Evolutionary conservation across 1,284 basidiomycete species (phyloP).

Genomic region (Puccinia novopanici): DNA sequence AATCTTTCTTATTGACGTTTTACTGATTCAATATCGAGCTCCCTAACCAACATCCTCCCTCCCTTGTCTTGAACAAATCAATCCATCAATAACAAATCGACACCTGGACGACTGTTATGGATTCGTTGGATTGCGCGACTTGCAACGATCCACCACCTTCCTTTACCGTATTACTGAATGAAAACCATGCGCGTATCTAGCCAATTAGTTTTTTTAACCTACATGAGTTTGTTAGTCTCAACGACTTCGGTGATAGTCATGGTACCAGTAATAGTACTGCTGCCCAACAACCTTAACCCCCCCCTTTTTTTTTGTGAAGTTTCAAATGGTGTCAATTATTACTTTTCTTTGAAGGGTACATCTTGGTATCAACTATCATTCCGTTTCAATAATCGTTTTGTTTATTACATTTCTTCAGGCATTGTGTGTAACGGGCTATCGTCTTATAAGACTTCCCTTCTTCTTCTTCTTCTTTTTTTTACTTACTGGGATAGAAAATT

Average conservation of each 20-base stretch:
- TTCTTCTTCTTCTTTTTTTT: background rate
- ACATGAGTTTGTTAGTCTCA: slow-evolving; percentile 28
- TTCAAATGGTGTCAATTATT: no score
- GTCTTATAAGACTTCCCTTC: no score
- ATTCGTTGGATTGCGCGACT: background rate
- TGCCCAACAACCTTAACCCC: background rate
- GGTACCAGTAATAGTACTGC: background rate
- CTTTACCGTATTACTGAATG: background rate
- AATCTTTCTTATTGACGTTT: no score
- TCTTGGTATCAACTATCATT: background rate
- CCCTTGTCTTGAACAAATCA: no score
- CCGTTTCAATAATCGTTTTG: background rate
- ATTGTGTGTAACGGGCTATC: background rate
- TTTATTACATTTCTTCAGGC: background rate
- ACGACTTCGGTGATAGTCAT: slow-evolving; percentile 22
- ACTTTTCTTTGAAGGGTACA: background rate
- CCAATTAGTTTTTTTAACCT: slow-evolving; percentile 41
- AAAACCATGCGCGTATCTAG: slow-evolving; percentile 5
- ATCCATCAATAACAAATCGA: no score
- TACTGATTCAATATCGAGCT: no score
- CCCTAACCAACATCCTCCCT: no score
- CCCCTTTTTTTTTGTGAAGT: no score
- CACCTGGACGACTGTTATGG: no score
- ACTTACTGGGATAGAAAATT: background rate
- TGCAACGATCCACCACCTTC: background rate